Base-by-base conservation (phyloP, 345 rosid species). In the Ceriops tagal region DNA sequence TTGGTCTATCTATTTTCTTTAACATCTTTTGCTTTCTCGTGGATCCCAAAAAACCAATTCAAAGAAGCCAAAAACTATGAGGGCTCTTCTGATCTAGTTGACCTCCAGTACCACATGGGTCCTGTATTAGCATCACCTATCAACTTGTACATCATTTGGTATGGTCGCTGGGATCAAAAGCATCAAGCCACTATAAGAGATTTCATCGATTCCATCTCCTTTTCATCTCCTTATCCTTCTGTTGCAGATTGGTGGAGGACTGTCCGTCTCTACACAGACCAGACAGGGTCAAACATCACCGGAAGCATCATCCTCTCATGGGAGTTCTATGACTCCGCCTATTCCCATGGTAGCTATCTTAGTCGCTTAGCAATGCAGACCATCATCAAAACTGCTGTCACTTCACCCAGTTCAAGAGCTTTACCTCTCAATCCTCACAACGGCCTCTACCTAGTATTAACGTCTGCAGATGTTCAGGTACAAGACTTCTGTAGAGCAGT, bases 401-500 rank as follows among this genome's bases (percentile, higher is more conserved):
- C 73, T 46, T 72, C 49, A 43, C 5, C 83, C 10, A 39, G 65
- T 39, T 70, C 74, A 5, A 63, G 61, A 21, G 8, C 80, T 10
- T 34, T 85, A 34, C 88, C 87, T 6, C 84, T 88, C 59, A 75
- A 88, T 71, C 83, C 87, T 28, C 71, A 64, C 57, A 79, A 74
- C 52, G 93, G 93, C 0, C 77, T 82, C 52, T 88, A 88, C 76
- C 56, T 88, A 8, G 81, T 88, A 21, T 75, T 88, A 28, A 83
- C 88, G 37, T 84, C 91, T 1, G 61, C 57, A 47, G 91, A 84
- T 56, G 88, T 88, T 56, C 75, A 59, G 34, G 91, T 88, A 22
- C 89, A 88, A 60, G 93, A 88, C 16, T 88, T 88, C 72, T 86
- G 91, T 64, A 73, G 91, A 28, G 90, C 80, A 3, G 91, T 84